These are phyloP conservation scores for Pseudonitzschia delicatissima DNA, from an alignment of 108 stramenopile species.

Conservation along the genomic window DNA sequence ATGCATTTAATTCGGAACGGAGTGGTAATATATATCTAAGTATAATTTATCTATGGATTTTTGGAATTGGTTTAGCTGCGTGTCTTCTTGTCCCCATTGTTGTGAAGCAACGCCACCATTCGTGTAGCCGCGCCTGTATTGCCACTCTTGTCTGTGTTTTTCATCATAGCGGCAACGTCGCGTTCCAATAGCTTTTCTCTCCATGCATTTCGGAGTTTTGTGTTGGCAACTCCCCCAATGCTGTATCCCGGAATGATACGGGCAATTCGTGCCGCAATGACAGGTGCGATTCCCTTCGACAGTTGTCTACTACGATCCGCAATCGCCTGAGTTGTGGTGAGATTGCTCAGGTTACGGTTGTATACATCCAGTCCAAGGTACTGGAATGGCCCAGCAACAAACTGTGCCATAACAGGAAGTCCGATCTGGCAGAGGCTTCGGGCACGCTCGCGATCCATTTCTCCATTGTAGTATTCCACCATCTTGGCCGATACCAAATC, in stretches of 20 bases:
- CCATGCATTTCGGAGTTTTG: constrained; percentile 22
- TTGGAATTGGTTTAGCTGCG: constrained; percentile 2
- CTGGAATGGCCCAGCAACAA: constrained; percentile 53
- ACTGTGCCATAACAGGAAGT: constrained; percentile 40
- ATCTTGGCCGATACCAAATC: constrained; percentile 27
- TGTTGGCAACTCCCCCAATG: constrained; percentile 52
- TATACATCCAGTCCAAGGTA: constrained; percentile 52
- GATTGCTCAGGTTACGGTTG: constrained; percentile 37
- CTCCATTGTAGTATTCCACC: neutral
- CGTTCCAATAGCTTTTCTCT: constrained; percentile 18
- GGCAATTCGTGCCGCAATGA: constrained; percentile 39
- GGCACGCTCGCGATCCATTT: constrained; percentile 24
- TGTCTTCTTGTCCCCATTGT: neutral
- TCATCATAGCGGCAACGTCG: constrained; percentile 8
- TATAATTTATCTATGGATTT: too few species aligned
- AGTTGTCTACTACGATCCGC: constrained; percentile 30
- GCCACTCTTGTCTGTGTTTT: neutral
- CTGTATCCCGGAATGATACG: constrained; percentile 61
- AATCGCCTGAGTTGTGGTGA: neutral
- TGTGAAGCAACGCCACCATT: constrained; percentile 6
- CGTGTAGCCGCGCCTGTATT: neutral
- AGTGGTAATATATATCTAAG: too few species aligned
- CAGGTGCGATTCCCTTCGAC: constrained; percentile 19
- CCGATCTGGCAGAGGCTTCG: constrained; percentile 35
- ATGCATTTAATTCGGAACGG: too few species aligned